These are phyloP conservation scores for Macrophomina pseudophaseolina DNA, from an alignment of 2,329 filamentous ascomycete genomes.

Conservation along the genomic window DNA sequence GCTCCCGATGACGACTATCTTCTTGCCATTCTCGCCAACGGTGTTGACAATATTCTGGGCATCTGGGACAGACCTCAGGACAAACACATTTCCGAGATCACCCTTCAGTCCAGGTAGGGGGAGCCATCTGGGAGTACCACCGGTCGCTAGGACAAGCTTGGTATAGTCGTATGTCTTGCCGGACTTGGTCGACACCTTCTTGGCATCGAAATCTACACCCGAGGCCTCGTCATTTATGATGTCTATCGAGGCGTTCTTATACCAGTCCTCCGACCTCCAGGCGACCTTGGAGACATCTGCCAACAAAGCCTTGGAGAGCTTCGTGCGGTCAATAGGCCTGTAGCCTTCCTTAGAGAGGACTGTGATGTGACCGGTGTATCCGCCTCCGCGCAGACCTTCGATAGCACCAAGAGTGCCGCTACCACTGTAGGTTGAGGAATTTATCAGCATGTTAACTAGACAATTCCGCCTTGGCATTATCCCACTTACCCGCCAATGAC, in stretches of 20 bases:
- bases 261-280: slow-evolving; percentile 79
- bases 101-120: slow-evolving; percentile 83
- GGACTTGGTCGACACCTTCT: slow-evolving; percentile 74
- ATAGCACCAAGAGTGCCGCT: slow-evolving; percentile 81
- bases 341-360: slow-evolving; percentile 84
- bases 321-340: slow-evolving; percentile 88
- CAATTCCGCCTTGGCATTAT: neutral
- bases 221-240: slow-evolving; percentile 67
- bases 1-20: slow-evolving; percentile 88
- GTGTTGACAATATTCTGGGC: slow-evolving; percentile 77
- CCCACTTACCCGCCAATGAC: slow-evolving; percentile 72
- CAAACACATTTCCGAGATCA: slow-evolving; percentile 84
- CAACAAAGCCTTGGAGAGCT: slow-evolving; percentile 91
- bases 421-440: slow-evolving; percentile 57
- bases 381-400: slow-evolving; percentile 80
- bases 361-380: slow-evolving; percentile 80
- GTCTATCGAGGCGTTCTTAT: slow-evolving; percentile 65
- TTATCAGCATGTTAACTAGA: neutral
- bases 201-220: slow-evolving; percentile 74
- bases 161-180: slow-evolving; percentile 77
- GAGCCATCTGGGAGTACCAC: slow-evolving; percentile 75
- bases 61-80: slow-evolving; percentile 78
- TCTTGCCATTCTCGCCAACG: slow-evolving; percentile 82
- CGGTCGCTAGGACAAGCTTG: slow-evolving; percentile 89
- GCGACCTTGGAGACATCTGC: slow-evolving; percentile 79